Evolutionary conservation across 768 basidiomycete genomes (phyloP).

Genomic region (Tricholoma terreum): DNA sequence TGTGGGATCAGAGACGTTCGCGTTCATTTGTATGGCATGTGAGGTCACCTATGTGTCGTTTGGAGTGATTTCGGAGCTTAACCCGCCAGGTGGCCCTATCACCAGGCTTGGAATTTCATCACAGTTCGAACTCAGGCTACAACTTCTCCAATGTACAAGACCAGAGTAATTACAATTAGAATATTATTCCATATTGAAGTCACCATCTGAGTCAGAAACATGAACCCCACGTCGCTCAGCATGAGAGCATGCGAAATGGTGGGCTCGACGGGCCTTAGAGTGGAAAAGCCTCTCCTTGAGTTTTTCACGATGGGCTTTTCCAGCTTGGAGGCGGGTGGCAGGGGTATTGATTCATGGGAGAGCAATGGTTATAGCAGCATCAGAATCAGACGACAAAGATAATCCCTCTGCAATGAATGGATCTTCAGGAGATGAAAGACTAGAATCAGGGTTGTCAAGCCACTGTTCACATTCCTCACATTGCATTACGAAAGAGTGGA

Average conservation of each 20-base stretch:
- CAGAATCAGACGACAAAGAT: conserved; percentile 3
- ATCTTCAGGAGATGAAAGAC: conserved; percentile 11
- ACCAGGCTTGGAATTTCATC: background rate
- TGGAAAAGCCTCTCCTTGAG: background rate
- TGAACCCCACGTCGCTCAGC: background rate
- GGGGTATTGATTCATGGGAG: background rate
- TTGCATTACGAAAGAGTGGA: conserved; percentile 21
- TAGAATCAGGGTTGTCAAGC: background rate
- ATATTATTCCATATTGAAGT: background rate
- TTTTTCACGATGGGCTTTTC: background rate
- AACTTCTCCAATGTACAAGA: too few relatives aligned
- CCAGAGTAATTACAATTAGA: background rate
- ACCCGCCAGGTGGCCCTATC: too few relatives aligned
- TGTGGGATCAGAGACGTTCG: too few relatives aligned
- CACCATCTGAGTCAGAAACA: background rate
- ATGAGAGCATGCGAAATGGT: background rate
- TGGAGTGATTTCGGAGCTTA: too few relatives aligned
- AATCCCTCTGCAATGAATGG: conserved; percentile 16
- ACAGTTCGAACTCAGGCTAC: too few relatives aligned
- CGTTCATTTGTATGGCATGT: too few relatives aligned
- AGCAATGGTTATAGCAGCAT: background rate
- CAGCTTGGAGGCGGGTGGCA: too few relatives aligned
- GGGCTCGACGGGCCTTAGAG: background rate
- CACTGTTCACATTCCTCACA: conserved; percentile 17
- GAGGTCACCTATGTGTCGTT: too few relatives aligned